phyloP scores from a whole-genome alignment of 164 flowering plant genomes.

The Vitis cinerea region DNA sequence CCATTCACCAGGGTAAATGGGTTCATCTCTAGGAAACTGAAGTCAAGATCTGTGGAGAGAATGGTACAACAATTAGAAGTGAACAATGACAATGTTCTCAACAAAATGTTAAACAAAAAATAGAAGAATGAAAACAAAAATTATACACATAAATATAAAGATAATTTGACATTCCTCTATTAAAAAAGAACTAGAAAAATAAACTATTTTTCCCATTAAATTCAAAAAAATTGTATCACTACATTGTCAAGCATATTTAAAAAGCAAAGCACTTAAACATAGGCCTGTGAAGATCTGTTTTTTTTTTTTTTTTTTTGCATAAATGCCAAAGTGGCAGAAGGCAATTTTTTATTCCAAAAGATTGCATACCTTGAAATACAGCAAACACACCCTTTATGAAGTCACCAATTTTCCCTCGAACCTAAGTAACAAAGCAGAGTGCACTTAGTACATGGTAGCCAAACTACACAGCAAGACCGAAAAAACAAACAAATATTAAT shows the following conservation, averaged over 20 bases:
- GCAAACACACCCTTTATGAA: constrained; percentile 71
- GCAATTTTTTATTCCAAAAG: background rate
- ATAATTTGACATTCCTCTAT: too few relatives aligned
- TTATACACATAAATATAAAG: too few relatives aligned
- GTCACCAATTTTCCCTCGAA: constrained; percentile 69
- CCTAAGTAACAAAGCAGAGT: constrained; percentile 27
- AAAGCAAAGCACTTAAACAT: too few relatives aligned
- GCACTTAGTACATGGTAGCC: background rate
- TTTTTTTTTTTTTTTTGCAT: background rate
- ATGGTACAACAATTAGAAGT: background rate
- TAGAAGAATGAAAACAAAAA: too few relatives aligned
- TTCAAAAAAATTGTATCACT: too few relatives aligned
- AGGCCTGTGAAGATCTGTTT: too few relatives aligned
- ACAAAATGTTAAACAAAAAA: background rate
- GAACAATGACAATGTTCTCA: background rate
- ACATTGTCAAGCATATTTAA: too few relatives aligned
- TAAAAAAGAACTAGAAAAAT: too few relatives aligned
- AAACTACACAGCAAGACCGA: background rate
- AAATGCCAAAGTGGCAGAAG: background rate
- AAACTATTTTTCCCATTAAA: too few relatives aligned
- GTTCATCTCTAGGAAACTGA: constrained; percentile 91
- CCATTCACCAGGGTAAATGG: constrained; percentile 86
- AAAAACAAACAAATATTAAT: background rate
- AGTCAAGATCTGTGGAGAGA: constrained; percentile 66
- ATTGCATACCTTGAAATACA: constrained; percentile 69